Base-by-base conservation (phyloP, 2,329 filamentous ascomycete genomes). In the Penicillium brevicompactum region DNA sequence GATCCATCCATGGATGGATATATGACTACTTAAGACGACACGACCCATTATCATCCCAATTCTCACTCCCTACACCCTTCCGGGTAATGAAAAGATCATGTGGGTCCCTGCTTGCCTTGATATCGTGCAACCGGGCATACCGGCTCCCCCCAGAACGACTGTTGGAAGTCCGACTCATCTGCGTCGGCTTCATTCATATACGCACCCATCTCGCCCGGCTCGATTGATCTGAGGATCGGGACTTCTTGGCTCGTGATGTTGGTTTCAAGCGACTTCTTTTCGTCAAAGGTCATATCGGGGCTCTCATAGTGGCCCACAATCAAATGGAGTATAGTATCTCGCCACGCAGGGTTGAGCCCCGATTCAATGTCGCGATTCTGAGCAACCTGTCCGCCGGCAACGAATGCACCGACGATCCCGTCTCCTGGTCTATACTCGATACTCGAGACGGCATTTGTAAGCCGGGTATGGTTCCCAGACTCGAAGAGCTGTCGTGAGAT, bases 151-250 rank as follows among this genome's bases (percentile, higher is more conserved):
- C 57, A 66, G 61, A 75, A 77, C 6, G 67, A 57, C 18, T 70
- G 40, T 54, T 76, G 70, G 67, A 70, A 77, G 40, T 71, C 55
- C 2, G 72, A 68, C 55, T 76, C 72, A 14, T 65, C 66, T 16
- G 70, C 66, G 53, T 76, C 67, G 5, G 73, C 72, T 53, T 75
- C 73, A 40, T 74, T 74, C 3, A 65, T 61, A 32, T 74, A 75
- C 1, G 66, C 59, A 13, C 72, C 72, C 53, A 55, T 60, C 2
- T 42, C 43, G 30, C 46, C 34, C 24, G 47, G 9, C 32, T 55
- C 49, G 46, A 55, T 7, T 0, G 46, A 32, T 42, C 54, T 24
- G 18, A 62, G 51, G 14, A 58, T 32, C 1, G 59, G 55, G 14
- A 59, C 44, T 27, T 59, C 51, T n/a, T 71, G 62, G 27, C 68